Base-by-base conservation (phyloP, 2,329 filamentous ascomycete species). In the Alternaria brassicae region DNA sequence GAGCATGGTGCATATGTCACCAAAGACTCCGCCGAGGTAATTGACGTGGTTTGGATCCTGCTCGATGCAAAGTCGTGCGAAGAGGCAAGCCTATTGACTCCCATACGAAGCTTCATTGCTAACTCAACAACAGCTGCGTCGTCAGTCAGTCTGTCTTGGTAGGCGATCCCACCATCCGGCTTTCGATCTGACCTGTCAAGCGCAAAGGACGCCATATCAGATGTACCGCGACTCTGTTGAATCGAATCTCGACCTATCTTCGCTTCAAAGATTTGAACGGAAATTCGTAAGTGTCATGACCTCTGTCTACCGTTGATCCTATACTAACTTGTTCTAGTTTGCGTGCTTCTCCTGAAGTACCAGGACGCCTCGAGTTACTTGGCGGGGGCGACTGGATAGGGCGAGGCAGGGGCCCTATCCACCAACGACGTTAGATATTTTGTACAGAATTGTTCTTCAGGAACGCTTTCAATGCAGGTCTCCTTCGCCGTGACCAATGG, bases 1-100 rank as follows among this genome's bases (percentile, higher is more conserved):
- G 95, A 99, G 80, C 95, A 99, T 82, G 95, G 95, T 65, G 95
- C 99, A 68, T 99, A 99, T 80, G 95, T 99, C 60, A 99, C 95
- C 61, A 98, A 98, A 82, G 95, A 99, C 81, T 98, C 95, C 59
- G 95, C 95, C 63, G 95, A 99, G 83, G 95, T 98, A 69, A 99
- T 99, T 80, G 95, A 99, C 86, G 86, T 99, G 77, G 95, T 94
- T 66, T 99, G 95, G 95, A 97, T 98, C 76, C 83, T 99, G 74
- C 85, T 97, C 65, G 93, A 97, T 78, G 90, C 92, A 68, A 95
- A 94, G 83, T 90, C 87, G 65, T 91, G 93, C 72, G 93, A 97
- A 72, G 93, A 97, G 90, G 93, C 97, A 63, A 52, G 55, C 53
- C 60, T 58, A 34, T 27, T 44, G 30, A 25, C 13, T n/a, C 32